These are phyloP conservation scores for maize (Zea mays) DNA, from an alignment of 176 grass and related monocot species.

Conservation along the genomic window Zm-B73-REFERENCE-NAM-5.0 NC_050105.1:95978001-95978500, in stretches of 20 bases:
- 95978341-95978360: neutral
- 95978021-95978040: conserved; percentile 18
- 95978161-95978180: neutral
- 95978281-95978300: neutral
- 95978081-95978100: neutral
- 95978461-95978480: neutral
- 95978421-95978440: conserved; percentile 26
- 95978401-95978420: conserved; percentile 33
- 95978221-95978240: neutral
- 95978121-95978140: neutral
- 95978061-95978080: conserved; percentile 10
- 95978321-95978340: neutral
- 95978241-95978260: neutral
- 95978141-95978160: conserved; percentile 10
- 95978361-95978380: conserved; percentile 1
- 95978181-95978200: neutral
- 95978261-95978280: conserved; percentile 8
- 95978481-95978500: neutral
- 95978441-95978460: neutral
- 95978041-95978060: neutral
- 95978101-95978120: neutral
- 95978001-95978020: neutral
- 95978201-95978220: neutral
- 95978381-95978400: neutral
- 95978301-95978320: neutral